phyloP scores from a whole-genome alignment of 208 protist genomes.

The Entamoeba moshkovskii region DNA sequence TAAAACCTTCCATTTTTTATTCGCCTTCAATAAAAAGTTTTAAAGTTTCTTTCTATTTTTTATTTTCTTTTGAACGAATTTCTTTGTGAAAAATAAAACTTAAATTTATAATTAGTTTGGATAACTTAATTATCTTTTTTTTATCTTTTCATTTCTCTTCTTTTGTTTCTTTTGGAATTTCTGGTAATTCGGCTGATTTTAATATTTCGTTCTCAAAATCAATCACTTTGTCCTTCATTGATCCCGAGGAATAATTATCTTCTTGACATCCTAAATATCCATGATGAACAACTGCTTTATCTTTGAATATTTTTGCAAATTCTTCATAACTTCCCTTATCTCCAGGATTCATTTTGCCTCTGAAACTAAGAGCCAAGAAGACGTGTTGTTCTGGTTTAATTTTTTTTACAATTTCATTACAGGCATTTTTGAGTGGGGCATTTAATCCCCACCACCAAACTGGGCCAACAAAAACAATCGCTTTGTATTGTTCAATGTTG shows the following conservation, averaged over 20 bases:
- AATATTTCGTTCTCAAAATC: background rate
- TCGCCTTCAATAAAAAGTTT: no score
- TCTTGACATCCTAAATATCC: background rate
- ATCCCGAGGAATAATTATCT: background rate
- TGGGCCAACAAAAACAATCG: background rate
- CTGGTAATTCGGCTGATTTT: no score
- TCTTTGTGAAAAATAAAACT: no score
- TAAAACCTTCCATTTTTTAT: no score
- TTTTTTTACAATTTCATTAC: background rate
- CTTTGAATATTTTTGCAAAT: background rate
- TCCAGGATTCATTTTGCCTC: background rate
- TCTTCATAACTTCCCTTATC: background rate
- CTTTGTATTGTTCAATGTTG: background rate
- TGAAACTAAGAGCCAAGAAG: background rate
- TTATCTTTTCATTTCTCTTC: no score
- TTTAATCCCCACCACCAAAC: background rate
- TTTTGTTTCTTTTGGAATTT: no score
- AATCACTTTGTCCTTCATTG: background rate
- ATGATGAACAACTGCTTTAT: background rate
- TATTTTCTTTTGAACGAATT: no score
- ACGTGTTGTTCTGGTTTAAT: background rate
- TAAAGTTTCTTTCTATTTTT: no score
- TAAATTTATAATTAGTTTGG: no score
- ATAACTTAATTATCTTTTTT: no score
- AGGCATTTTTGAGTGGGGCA: background rate